These are phyloP conservation scores for Microdochium bolleyi DNA, from an alignment of 2,329 filamentous ascomycete species.

Conservation along the genomic window DNA sequence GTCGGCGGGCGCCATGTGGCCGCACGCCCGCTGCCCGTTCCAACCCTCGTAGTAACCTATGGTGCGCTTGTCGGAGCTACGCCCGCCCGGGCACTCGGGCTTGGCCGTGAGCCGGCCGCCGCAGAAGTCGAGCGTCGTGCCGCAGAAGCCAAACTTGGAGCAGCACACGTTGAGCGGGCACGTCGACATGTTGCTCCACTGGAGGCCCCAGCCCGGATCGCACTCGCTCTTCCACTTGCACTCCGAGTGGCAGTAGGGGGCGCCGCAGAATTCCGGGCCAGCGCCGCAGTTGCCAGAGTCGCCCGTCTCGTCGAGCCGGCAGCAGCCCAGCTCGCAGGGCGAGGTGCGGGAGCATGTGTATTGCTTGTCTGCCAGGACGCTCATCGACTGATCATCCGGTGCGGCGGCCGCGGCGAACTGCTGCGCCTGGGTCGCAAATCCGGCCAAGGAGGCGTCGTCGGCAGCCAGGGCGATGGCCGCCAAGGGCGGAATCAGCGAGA, in stretches of 20 bases:
- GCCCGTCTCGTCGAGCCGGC: conserved; percentile 5
- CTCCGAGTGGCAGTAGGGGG: conserved; percentile 10
- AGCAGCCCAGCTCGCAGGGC: conserved; percentile 7
- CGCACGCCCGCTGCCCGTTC: conserved; percentile 10
- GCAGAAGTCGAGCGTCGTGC: conserved; percentile 13
- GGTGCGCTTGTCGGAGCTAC: conserved; percentile 1
- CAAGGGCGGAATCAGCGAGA: not conserved
- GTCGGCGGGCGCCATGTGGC: conserved; percentile 13
- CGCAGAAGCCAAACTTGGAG: conserved; percentile 23
- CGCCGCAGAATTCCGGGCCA: conserved; percentile 13
- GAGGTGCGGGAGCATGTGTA: conserved; percentile 1
- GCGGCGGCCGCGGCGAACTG: not conserved
- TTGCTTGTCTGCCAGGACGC: not conserved
- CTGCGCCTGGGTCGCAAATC: not conserved
- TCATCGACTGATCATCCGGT: not conserved
- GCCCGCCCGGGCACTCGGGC: conserved; percentile 1
- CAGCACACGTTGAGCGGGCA: conserved; percentile 27
- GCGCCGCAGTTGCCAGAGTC: conserved; percentile 11
- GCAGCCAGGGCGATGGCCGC: not conserved
- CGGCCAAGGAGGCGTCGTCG: not conserved
- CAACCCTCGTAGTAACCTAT: conserved; percentile 23
- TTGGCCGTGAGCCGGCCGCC: conserved; percentile 4
- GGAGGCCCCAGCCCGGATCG: conserved; percentile 17
- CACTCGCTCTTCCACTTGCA: conserved; percentile 19
- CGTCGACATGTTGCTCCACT: conserved; percentile 10